These are phyloP conservation scores for Yarrowia keelungensis DNA, from an alignment of 805 yeast genomes.

Conservation along the genomic window DNA sequence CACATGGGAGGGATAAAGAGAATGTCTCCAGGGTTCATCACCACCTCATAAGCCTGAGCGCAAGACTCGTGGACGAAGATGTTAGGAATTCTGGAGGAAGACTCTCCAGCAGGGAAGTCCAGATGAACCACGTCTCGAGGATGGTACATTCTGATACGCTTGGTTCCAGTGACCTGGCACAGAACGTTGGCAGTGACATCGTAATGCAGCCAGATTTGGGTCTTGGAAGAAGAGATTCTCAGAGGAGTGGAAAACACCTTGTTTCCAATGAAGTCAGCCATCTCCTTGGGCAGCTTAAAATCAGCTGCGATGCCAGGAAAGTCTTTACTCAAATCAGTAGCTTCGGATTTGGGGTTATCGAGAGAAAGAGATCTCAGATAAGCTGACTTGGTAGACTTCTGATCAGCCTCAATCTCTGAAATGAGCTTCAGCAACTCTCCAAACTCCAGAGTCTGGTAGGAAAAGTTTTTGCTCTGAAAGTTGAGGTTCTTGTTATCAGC, in stretches of 20 bases:
- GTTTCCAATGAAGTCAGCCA: constrained; percentile 40
- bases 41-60: constrained; percentile 47
- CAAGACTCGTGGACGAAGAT: constrained; percentile 44
- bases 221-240: constrained; percentile 49
- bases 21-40: constrained; percentile 52
- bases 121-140: constrained; percentile 49
- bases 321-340: constrained; percentile 48
- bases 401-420: constrained; percentile 31
- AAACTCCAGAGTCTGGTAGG: constrained; percentile 47
- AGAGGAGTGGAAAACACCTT: constrained; percentile 50
- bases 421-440: constrained; percentile 47
- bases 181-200: constrained; percentile 52
- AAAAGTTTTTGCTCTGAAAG: constrained; percentile 49
- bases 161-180: constrained; percentile 50
- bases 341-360: constrained; percentile 47
- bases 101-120: constrained; percentile 48
- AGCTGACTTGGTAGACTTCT: not conserved
- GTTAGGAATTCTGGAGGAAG: constrained; percentile 49
- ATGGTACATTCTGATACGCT: constrained; percentile 50
- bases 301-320: constrained; percentile 49
- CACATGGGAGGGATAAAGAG: constrained; percentile 52
- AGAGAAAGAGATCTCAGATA: constrained; percentile 48
- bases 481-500: constrained; percentile 45
- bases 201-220: constrained; percentile 52
- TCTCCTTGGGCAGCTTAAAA: constrained; percentile 46